Conservation (phyloP, 768 basidiomycete species). For the Strobilomyces dryophilus region DNA sequence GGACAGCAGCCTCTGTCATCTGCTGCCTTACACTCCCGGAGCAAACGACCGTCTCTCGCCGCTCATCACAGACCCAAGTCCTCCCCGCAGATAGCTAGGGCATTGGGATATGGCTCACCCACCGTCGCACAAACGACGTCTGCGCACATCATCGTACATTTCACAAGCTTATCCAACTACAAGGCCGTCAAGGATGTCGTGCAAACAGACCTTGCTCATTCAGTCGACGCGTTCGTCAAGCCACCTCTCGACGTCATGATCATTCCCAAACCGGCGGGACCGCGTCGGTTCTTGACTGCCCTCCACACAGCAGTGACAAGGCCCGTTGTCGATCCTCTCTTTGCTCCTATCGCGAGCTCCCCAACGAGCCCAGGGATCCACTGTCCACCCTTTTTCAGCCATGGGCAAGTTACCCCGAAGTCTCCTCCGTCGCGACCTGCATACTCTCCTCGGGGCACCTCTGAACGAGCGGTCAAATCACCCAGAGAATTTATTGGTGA, state of each 20-base stretch:
- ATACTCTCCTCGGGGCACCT: constrained; percentile 49
- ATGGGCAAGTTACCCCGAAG: constrained; percentile 32
- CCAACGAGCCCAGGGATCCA: constrained; percentile 73
- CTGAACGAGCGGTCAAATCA: constrained; percentile 60
- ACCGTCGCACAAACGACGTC: constrained; percentile 29
- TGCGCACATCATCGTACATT: constrained; percentile 65
- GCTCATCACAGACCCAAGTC: constrained; percentile 73
- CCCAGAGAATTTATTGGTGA: constrained; percentile 42
- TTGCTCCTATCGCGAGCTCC: constrained; percentile 91
- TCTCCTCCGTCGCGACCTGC: constrained; percentile 42
- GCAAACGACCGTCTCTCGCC: constrained; percentile 65
- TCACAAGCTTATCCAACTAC: constrained; percentile 88
- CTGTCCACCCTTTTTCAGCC: constrained; percentile 42
- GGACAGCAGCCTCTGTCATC: constrained; percentile 41
- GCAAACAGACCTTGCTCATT: constrained; percentile 48
- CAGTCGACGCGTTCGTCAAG: constrained; percentile 42
- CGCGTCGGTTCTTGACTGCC: constrained; percentile 87
- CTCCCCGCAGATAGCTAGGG: constrained; percentile 70
- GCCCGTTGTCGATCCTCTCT: constrained; percentile 86
- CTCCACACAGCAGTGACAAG: constrained; percentile 86
- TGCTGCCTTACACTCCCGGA: constrained; percentile 38
- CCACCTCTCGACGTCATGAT: constrained; percentile 89
- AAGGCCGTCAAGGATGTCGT: constrained; percentile 83
- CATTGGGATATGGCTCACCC: constrained; percentile 37
- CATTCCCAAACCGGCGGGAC: constrained; percentile 95